phyloP scores from a whole-genome alignment of 176 grass and related monocot species.

The Oryza punctata region DNA sequence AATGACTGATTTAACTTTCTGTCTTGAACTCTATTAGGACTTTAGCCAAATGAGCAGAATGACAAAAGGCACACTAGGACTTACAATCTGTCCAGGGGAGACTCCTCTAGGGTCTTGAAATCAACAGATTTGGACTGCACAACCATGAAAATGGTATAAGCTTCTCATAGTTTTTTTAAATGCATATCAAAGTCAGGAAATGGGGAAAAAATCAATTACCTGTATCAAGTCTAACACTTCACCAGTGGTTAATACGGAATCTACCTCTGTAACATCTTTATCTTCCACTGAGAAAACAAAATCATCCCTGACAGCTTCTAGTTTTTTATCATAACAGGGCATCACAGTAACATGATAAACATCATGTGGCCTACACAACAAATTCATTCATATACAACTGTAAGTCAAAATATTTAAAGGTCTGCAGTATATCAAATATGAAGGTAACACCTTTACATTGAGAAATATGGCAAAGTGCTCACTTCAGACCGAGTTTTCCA shows the following conservation, averaged over 20 bases:
- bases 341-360: constrained; percentile 97
- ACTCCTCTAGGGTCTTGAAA: constrained; percentile 82
- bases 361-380: constrained; percentile 54
- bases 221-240: constrained; percentile 97
- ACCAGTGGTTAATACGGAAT: constrained; percentile 91
- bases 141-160: constrained; percentile 38
- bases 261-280: constrained; percentile 82
- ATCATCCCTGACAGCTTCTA: constrained; percentile 88
- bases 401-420: constrained; percentile 14
- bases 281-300: constrained; percentile 75
- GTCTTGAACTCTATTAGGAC: background rate
- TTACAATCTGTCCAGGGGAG: constrained; percentile 82
- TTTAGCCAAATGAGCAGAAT: constrained; percentile 25
- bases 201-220: constrained; percentile 45
- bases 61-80: constrained; percentile 33
- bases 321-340: constrained; percentile 99
- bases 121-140: constrained; percentile 80
- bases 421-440: constrained; percentile 5
- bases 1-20: background rate
- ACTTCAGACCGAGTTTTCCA: constrained; percentile 79
- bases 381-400: background rate
- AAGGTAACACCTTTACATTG: constrained; percentile 15
- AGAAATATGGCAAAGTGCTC: constrained; percentile 35
- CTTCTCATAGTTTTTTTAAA: constrained; percentile 18
- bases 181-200: background rate